Evolutionary conservation across 129 eudicot genomes (phyloP), one percentile per base, ranked within the genome.

Genomic region (Scalesia atractyloides): DNA sequence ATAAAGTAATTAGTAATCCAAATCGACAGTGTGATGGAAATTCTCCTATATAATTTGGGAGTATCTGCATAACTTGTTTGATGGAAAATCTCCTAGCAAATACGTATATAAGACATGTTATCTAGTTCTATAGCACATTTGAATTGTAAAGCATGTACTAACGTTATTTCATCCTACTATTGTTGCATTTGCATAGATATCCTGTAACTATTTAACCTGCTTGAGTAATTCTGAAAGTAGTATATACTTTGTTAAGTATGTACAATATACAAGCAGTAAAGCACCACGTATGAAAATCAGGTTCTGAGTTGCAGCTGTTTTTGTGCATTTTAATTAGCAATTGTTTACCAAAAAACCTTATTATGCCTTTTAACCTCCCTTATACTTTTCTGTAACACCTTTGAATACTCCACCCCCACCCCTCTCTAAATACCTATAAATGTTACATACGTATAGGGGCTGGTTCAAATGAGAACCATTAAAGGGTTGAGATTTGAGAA

Each of bases 261-360:
- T 66, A 47, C 72, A 44, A 20, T 19, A 67, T 18, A 33, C 18
- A 54, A 54, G 61, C 30, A 54, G 13, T 22, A 7, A 54, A 54
- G 61, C 30, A 54, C 61, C 61, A 17, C 8, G 61, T 54, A 19
- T 54, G 61, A 20, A 66, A 20, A 44, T 66, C 58, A 66, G 58
- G 57, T 66, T 47, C 34, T 66, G 20, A 47, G 65, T 8, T 59
- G 18, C 13, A 43, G 65, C 43, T 47, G 72, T 66, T 66, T 65
- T 68, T 47, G n/a, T 24, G 46, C 14, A 24, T 67, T 67, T 48
- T n/a, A 51, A 24, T 20, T 49, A 1, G 73, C 10, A 15, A 48
- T 15, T 11, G 5, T 48, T 1, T 2, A 12, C 53, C 53, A 48
- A 48, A 48, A 3, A 48, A 48, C 53, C n/a, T 48, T 22, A 24